Evolutionary conservation across 164 flowering plant genomes (phyloP).

Genomic region (Hamamelis virginiana): DNA sequence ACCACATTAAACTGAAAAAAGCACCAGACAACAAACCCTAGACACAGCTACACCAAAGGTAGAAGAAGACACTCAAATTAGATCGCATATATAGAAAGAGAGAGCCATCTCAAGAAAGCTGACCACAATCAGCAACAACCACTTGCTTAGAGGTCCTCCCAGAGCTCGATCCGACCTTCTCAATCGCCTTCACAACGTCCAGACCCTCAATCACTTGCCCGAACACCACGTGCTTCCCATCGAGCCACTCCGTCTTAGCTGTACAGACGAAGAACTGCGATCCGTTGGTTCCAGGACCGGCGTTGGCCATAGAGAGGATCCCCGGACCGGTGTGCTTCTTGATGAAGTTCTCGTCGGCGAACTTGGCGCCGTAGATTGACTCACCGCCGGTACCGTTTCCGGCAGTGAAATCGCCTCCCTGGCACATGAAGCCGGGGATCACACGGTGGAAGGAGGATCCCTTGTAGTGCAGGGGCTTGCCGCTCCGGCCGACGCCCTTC

Average conservation of each 20-base stretch:
- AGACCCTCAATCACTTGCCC: constrained; percentile 59
- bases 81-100: no score
- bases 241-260: constrained; percentile 56
- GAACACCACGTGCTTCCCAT: constrained; percentile 66
- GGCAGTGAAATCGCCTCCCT: constrained; percentile 77
- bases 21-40: no score
- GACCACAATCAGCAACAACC: constrained; percentile 54
- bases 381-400: constrained; percentile 86
- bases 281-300: constrained; percentile 58
- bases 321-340: constrained; percentile 78
- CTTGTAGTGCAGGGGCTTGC: constrained; percentile 82
- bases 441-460: constrained; percentile 74
- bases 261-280: constrained; percentile 68
- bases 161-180: constrained; percentile 46
- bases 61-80: no score
- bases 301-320: constrained; percentile 53
- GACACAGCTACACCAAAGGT: no score
- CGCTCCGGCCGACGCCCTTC: constrained; percentile 61
- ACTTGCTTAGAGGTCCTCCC: constrained; percentile 45
- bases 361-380: constrained; percentile 68
- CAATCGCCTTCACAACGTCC: constrained; percentile 49
- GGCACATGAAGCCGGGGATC: constrained; percentile 75
- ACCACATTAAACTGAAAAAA: no score
- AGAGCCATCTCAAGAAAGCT: constrained; percentile 25
- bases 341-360: constrained; percentile 64